Evolutionary conservation across 257 asterid genomes (phyloP).

Genomic region (Jacaranda copaia): DNA sequence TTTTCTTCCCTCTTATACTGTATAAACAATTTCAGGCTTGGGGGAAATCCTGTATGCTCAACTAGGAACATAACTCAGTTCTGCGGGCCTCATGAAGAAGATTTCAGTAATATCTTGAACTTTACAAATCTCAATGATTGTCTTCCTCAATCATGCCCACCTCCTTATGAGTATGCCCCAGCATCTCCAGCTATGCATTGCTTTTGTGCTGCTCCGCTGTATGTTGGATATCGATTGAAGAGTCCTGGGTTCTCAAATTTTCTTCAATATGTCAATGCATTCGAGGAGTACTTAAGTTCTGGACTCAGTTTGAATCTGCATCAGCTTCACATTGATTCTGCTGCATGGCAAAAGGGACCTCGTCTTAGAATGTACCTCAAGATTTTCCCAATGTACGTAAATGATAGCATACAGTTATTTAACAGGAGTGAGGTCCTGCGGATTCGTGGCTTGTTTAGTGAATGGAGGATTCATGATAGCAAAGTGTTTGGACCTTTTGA

Average conservation of each 20-base stretch:
- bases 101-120: slow-evolving; percentile 40
- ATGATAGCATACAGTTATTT: slow-evolving; percentile 44
- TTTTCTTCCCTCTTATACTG: no score
- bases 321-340: slow-evolving; percentile 44
- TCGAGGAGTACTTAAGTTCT: slow-evolving; percentile 59
- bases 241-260: slow-evolving; percentile 91
- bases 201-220: slow-evolving; percentile 83
- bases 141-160: slow-evolving; percentile 60
- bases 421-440: slow-evolving; percentile 70
- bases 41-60: slow-evolving; percentile 83
- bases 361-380: slow-evolving; percentile 81
- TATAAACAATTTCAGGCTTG: slow-evolving; percentile 60
- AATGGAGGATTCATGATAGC: slow-evolving; percentile 81
- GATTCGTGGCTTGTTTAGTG: slow-evolving; percentile 70
- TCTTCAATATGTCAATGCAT: slow-evolving; percentile 57
- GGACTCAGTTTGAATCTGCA: slow-evolving; percentile 65
- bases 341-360: slow-evolving; percentile 78
- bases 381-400: slow-evolving; percentile 65
- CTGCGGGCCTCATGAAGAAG: slow-evolving; percentile 65
- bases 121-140: slow-evolving; percentile 48
- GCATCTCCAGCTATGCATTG: slow-evolving; percentile 56
- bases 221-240: slow-evolving; percentile 85
- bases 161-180: slow-evolving; percentile 65
- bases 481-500: slow-evolving; percentile 88
- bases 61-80: slow-evolving; percentile 38